These are phyloP conservation scores for Solanum acaule DNA, from an alignment of 257 asterid genomes.

Conservation along the genomic window DNA sequence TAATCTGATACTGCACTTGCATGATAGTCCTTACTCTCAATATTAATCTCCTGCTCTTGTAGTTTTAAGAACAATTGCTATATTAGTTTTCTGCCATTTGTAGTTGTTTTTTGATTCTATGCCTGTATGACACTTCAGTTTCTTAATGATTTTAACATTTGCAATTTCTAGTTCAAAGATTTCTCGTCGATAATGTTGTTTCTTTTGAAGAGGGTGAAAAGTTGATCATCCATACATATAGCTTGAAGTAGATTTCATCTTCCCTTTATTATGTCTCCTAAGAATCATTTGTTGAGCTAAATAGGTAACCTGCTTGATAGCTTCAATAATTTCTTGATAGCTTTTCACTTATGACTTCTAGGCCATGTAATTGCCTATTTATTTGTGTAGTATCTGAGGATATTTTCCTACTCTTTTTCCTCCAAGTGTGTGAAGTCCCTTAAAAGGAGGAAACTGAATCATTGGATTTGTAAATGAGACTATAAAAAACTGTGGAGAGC, in stretches of 20 bases:
- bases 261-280: background rate
- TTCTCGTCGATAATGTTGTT: background rate
- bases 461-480: background rate
- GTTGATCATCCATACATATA: background rate
- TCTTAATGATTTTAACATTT: background rate
- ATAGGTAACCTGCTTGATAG: background rate
- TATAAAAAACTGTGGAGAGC: background rate
- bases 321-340: background rate
- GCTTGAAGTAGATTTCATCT: background rate
- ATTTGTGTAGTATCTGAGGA: background rate
- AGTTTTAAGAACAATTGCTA: background rate
- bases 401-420: background rate
- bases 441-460: background rate
- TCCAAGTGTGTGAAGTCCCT: background rate
- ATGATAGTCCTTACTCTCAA: background rate
- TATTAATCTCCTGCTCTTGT: background rate
- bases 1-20: slow-evolving; percentile 1
- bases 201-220: background rate
- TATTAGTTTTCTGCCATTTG: background rate
- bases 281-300: background rate
- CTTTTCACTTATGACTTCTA: background rate
- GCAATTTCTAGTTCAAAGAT: background rate
- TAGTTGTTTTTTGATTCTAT: background rate
- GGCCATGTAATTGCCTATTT: background rate
- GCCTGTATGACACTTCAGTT: background rate